A percentile compares a stretch with the other conserved stretches of the same genome.
These are phyloP conservation scores for Rhynchospora breviuscula DNA, from an alignment of 176 grass and related monocot genomes.

Conservation along the genomic window DNA sequence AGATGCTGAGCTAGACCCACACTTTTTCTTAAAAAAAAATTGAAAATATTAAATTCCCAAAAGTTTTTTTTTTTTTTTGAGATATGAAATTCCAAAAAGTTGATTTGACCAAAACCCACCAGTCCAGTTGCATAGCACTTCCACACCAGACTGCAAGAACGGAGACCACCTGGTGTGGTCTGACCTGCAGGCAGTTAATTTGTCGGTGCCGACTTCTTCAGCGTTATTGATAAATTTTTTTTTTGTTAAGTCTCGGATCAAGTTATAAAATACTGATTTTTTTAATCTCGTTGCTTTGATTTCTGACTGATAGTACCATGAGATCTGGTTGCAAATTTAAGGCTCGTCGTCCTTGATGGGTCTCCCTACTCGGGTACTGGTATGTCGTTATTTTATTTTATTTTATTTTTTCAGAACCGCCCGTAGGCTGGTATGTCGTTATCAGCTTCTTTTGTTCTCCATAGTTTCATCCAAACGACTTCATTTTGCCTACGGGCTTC, in stretches of 20 bases:
- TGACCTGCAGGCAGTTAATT: not conserved
- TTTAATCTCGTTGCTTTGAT: not conserved
- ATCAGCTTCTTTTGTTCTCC: not conserved
- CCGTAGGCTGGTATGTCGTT: not conserved
- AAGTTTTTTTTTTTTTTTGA: too few species aligned
- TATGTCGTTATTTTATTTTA: too few species aligned
- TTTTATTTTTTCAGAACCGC: too few species aligned
- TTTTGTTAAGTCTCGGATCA: not conserved
- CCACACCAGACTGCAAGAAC: not conserved
- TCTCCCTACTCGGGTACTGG: not conserved
- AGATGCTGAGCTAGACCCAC: too few species aligned
- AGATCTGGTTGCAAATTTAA: conserved; percentile 7
- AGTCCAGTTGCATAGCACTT: not conserved
- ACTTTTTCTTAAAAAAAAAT: too few species aligned
- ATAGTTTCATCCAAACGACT: not conserved
- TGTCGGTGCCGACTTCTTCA: conserved; percentile 31
- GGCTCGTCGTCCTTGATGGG: not conserved
- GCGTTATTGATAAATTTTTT: not conserved
- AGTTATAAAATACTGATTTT: not conserved
- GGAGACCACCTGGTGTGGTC: not conserved
- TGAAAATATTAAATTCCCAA: too few species aligned
- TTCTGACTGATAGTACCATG: conserved; percentile 14
- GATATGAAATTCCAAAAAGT: too few species aligned
- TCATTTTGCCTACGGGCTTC: too few species aligned
- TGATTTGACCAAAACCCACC: not conserved